A percentile compares a stretch with the other conserved stretches of the same genome.
phyloP scores from a whole-genome alignment of 345 rosid species.

The Populus ilicifolia region DNA sequence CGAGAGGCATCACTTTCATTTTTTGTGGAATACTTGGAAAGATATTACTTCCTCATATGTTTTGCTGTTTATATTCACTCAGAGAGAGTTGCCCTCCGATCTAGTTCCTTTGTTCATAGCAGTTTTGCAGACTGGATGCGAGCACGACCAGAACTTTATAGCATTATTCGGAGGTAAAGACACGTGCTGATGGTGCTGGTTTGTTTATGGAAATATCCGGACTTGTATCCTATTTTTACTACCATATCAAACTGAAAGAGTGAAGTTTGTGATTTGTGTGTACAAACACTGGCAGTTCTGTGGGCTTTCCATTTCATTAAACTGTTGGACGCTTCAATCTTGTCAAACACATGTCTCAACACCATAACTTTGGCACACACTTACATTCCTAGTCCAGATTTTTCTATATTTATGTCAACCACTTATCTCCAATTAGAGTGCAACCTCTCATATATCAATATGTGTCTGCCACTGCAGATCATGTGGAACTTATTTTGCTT shows the following conservation, averaged over 20 bases:
- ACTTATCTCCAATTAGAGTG: not conserved
- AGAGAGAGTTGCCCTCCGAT: constrained; percentile 76
- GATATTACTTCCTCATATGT: constrained; percentile 97
- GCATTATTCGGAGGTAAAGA: constrained; percentile 86
- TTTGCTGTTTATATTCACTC: constrained; percentile 94
- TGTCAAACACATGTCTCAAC: not conserved
- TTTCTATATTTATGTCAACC: not conserved
- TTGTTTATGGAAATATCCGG: not conserved
- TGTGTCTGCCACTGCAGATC: not conserved
- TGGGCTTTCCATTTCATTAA: not conserved
- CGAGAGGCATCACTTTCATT: constrained; percentile 90
- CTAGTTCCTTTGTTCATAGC: constrained; percentile 67
- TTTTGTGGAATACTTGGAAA: constrained; percentile 94
- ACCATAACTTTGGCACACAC: not conserved
- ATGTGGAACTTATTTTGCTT: constrained; percentile 7
- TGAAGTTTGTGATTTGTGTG: not conserved
- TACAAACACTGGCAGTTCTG: not conserved
- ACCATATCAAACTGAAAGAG: not conserved
- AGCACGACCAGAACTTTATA: constrained; percentile 95
- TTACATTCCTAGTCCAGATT: not conserved
- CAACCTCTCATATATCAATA: no score
- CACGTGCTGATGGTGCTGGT: not conserved
- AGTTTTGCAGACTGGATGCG: constrained; percentile 98
- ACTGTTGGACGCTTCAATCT: not conserved
- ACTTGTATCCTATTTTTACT: not conserved